A percentile compares a stretch with the other conserved stretches of the same genome.
Evolutionary conservation across 176 grass and related monocot species (phyloP).

Genomic region (Oryza brachyantha): DNA sequence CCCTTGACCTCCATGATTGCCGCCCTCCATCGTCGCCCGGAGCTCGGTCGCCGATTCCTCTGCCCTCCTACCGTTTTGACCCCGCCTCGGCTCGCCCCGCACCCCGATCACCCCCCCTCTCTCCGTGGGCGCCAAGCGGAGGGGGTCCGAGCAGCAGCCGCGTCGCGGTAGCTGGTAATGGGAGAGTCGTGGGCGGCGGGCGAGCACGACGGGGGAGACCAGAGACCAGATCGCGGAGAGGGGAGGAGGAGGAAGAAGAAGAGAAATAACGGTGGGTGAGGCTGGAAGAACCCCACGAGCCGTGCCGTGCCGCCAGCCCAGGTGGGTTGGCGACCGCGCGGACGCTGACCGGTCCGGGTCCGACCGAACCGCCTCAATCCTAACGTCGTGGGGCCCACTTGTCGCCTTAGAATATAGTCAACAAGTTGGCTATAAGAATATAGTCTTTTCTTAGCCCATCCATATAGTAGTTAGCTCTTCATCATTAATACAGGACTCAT

Average conservation of each 20-base stretch:
- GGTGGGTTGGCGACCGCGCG: background rate
- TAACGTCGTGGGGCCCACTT: background rate
- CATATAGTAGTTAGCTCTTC: too few relatives aligned
- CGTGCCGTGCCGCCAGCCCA: background rate
- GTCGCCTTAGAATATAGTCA: too few relatives aligned
- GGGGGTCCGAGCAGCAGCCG: background rate
- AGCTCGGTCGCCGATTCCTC: background rate
- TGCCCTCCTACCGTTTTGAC: background rate
- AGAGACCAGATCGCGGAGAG: background rate
- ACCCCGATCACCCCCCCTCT: background rate
- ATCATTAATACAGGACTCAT: too few relatives aligned
- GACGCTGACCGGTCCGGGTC: conserved; percentile 10
- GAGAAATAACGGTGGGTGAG: background rate
- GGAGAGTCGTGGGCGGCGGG: conserved; percentile 31
- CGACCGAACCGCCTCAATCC: background rate
- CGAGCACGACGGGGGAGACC: conserved; percentile 1
- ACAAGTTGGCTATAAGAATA: too few relatives aligned
- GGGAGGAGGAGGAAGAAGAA: background rate
- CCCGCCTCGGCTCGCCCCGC: background rate
- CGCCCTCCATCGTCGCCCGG: conserved; percentile 35
- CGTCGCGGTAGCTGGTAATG: background rate
- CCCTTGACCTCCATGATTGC: conserved; percentile 20
- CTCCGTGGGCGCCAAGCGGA: background rate
- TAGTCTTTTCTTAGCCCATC: too few relatives aligned
- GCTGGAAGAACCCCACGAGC: background rate